Base-by-base conservation (phyloP, 805 yeast genomes). In the Zygosaccharomyces pseudorouxii region DNA sequence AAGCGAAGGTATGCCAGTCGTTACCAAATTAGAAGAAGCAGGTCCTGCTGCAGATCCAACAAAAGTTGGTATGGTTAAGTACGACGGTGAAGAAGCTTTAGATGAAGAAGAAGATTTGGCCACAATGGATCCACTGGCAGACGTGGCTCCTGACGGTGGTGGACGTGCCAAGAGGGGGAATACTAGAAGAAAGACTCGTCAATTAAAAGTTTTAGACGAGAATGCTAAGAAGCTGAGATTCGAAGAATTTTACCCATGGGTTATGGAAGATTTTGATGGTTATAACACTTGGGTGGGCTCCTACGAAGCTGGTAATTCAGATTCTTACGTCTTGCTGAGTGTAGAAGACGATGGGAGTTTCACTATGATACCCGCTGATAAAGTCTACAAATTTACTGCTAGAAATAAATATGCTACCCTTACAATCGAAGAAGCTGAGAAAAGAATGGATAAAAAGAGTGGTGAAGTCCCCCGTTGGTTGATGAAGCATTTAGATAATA, bases 201-300 rank as follows among this genome's bases (percentile, higher is more conserved):
- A 90, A 66, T 80, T 89, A 16, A 82, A 78, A 56, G 78, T 84
- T 23, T 80, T 88, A 64, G 89, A 89, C 60, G 98, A 90, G 58
- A 79, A 79, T 7, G 90, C 88, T 52, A 78, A 92, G 53, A 84
- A 81, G 62, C 72, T 93, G 53, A 76, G 98, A 63, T 93, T 92
- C 64, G 99, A 93, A 70, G 99, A 93, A 69, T 88, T 84, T 65
- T 92, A 87, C 60, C 99, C 99, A 0, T 93, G 99, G 99, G 96
- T 93, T 14, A 72, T 93, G 75, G 99, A 93, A 70, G 99, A 93
- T 69, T 92, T 86, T 65, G 97, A 89, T 61, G 96, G 96, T 40
- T 77, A 80, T 52, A 92, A 93, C 63, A 92, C 95, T 0, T 93
- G 88, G 86, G 97, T 90, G 16, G 97, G 98, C 31, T 86, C 84